Conservation (phyloP, 441 rosid genomes). For the Hura crepitans region DNA sequence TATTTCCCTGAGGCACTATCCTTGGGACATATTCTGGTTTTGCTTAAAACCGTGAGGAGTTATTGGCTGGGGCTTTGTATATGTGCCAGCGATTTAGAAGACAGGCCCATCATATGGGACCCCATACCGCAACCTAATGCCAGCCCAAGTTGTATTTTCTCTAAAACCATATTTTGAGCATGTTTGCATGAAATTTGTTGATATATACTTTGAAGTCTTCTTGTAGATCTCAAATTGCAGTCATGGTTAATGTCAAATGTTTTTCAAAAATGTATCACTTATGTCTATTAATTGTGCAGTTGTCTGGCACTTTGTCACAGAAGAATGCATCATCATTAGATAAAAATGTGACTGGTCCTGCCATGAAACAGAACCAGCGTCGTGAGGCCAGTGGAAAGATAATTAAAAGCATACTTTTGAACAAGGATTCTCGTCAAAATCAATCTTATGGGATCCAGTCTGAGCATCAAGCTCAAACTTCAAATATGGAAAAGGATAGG, state of each 20-base stretch:
- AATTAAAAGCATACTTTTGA: constrained; percentile 44
- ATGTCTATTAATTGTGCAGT: constrained; percentile 21
- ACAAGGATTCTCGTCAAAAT: constrained; percentile 46
- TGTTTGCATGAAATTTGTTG: not conserved
- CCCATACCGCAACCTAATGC: not conserved
- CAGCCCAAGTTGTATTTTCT: not conserved
- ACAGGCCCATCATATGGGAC: not conserved
- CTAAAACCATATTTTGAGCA: not conserved
- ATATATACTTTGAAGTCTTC: not conserved
- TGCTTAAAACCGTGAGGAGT: not conserved
- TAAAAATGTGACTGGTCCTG: constrained; percentile 33
- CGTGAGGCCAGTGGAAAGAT: constrained; percentile 47
- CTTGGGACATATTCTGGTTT: not conserved
- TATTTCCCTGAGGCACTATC: not conserved
- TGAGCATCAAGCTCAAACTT: constrained; percentile 43
- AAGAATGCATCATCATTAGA: constrained; percentile 31
- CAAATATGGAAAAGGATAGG: constrained; percentile 44
- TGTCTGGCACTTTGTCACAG: constrained; percentile 32
- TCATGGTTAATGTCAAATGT: not conserved
- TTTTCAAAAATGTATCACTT: not conserved
- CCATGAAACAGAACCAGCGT: constrained; percentile 40
- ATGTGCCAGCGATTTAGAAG: not conserved
- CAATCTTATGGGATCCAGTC: constrained; percentile 36
- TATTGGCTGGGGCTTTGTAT: not conserved
- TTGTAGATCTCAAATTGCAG: not conserved